Base-by-base conservation (phyloP, 345 rosid genomes). In the Cardamine chenopodiifolia region DNA sequence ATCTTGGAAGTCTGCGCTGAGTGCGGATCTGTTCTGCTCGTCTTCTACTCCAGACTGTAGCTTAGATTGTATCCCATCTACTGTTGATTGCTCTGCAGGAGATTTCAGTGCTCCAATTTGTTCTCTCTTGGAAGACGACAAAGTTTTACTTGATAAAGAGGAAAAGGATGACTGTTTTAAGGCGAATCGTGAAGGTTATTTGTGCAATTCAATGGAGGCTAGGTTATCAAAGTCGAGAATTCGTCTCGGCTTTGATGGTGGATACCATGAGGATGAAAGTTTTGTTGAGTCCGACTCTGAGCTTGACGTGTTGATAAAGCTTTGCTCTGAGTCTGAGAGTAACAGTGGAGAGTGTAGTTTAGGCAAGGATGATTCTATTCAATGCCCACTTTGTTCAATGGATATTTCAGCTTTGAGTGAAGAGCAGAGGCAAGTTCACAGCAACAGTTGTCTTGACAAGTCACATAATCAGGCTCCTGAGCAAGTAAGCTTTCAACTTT, bases 401-500 rank as follows among this genome's bases (percentile, higher is more conserved):
- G 90, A 88, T 73, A 88, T 94, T 68, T 87, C 96, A 56, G 83
- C 61, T 73, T 73, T 90, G 79, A 82, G 65, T 40, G 97, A 90
- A 63, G 92, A 88, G 28, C 73, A 68, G 59, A 85, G 93, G 74
- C 87, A 82, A 39, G 74, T 87, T 74, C 98, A 94, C 56, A 85
- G 88, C 62, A 94, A 91, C 78, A 68, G 63, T 13, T 94, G 98
- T 81, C 95, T 94, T 59, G 98, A 93, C 68, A 65, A 83, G 54
- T 79, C 66, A 26, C 81, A 79, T 71, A 82, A 70, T 59, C 76
- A 54, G 20, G 48, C 66, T 26, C 76, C 79, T 63, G 73, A 76
- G 26, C 45, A 79, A 37, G 98, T 87, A 83, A 81, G 89, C 65
- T 73, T 22, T 28, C 15, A 37, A 11, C 34, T 54, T 17, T 12